These are phyloP conservation scores for Cucurbita pepo DNA, from an alignment of 306 rosid genomes.

Conservation along the genomic window DNA sequence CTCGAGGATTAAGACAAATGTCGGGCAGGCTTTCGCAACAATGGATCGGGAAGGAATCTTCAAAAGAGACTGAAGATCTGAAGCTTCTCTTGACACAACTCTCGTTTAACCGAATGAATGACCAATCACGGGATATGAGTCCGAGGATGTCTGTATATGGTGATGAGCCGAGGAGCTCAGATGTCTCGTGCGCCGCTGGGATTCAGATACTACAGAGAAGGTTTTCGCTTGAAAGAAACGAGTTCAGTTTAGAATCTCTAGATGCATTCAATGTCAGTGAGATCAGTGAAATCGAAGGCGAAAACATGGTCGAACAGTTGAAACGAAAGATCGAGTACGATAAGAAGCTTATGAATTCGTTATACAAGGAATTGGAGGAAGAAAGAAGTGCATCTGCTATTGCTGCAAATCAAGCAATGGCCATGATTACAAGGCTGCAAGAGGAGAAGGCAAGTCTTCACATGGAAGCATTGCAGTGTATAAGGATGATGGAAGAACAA, in stretches of 20 bases:
- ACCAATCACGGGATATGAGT: conserved; percentile 43
- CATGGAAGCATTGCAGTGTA: conserved; percentile 63
- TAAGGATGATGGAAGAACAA: conserved; percentile 53
- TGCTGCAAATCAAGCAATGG: conserved; percentile 51
- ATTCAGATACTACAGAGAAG: conserved; percentile 53
- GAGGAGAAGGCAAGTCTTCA: conserved; percentile 60
- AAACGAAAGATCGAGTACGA: conserved; percentile 79
- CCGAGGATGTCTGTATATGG: conserved; percentile 53
- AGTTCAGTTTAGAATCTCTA: conserved; percentile 59
- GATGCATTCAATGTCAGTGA: conserved; percentile 61
- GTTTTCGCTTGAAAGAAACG: conserved; percentile 82
- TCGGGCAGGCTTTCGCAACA: conserved; percentile 58
- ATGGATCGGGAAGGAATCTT: conserved; percentile 66
- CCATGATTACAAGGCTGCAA: conserved; percentile 64
- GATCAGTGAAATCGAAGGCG: conserved; percentile 39
- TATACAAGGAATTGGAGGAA: conserved; percentile 68
- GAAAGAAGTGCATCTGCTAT: conserved; percentile 63
- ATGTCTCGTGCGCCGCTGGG: conserved; percentile 39
- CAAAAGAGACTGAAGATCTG: conserved; percentile 68
- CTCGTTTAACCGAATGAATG: conserved; percentile 48
- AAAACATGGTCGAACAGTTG: conserved; percentile 33
- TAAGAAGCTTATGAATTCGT: conserved; percentile 42
- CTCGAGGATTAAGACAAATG: conserved; percentile 46
- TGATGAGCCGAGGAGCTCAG: conserved; percentile 45
- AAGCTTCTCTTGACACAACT: conserved; percentile 53